Base-by-base conservation (phyloP, 2,329 filamentous ascomycete genomes). In the Hirsutella rhossiliensis region DNA sequence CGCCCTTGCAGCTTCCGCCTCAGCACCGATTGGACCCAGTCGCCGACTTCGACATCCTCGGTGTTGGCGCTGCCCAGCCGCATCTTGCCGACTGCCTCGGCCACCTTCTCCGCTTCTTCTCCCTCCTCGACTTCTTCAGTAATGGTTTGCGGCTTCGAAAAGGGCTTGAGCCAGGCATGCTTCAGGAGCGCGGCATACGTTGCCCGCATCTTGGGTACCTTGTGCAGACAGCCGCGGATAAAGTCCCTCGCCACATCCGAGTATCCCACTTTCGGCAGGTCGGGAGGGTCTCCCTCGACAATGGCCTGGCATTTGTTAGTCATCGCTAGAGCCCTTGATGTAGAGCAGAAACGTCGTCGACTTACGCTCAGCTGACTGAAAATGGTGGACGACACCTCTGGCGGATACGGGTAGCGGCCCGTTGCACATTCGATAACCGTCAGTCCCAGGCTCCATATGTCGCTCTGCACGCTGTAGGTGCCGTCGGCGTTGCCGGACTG, bases 311-410 rank as follows among this genome's bases (percentile, higher is more conserved):
- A 39, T 39, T 3, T 37, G 19, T 41, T 17, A 47, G 4, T 49
- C n/a, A 52, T 43, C 51, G 40, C 32, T 38, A 44, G 13, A 9
- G 11, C 18, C 2, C 11, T 12, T 37, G 13, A 2, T 3, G 36
- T 20, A 18, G 42, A 41, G 28, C 11, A 29, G 13, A 23, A 27
- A 17, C 11, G 13, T 20, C 20, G 15, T 17, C 19, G 15, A 80
- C 89, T 80, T 74, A 97, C 92, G 56, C 84, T 94, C 30, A 98
- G 72, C 61, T 98, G 92, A 56, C 87, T 94, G 71, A 98, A 97
- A 53, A 98, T 98, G 58, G 95, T 97, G 61, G 90, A 92, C 52
- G 94, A 97, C 2, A 94, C 92, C 62, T 98, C 92, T 0, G 92
- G 90, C 5, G 92, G 90, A 56, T 98, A 98, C 1, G 92, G 92